Evolutionary conservation across 345 rosid species (phyloP), one percentile per base, ranked within the genome.

Genomic region (Syzygium aqueum): DNA sequence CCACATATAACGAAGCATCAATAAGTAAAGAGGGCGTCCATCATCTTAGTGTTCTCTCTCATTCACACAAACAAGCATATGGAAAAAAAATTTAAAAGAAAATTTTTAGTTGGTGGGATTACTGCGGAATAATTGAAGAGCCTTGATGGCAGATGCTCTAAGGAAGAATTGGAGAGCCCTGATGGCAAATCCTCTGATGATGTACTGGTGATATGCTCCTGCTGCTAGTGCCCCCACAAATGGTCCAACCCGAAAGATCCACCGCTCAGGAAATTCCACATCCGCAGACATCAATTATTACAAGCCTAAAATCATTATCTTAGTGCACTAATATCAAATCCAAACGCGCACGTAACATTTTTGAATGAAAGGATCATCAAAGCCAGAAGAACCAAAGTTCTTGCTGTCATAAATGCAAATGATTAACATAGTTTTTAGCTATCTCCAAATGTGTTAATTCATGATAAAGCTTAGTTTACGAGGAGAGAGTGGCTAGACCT

Each of bases 191-290:
- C 46, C 46, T 43, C 46, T 43, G 7, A 43, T 43, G 21, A 94
- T 89, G 90, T 90, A 93, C 86, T 92, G 94, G 88, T 93, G 93
- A 88, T 94, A 93, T 17, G 93, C 93, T 8, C 94, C 93, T 28
- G 96, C 96, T 25, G 94, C 96, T 23, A 95, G 86, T 54, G 95
- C 96, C 88, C 88, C 96, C 12, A 90, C 88, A 17, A 94, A 90
- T 2, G 95, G 96, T 53, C 96, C 95, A 28, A 93, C 95, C 96
- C 96, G 92, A 93, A 93, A 94, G 67, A 94, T 92, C 96, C 96
- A 94, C 96, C 92, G 93, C 43, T 33, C 80, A 33, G 19, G 46
- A 33, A 73, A 65, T 65, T 43, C 5, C 27, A 56, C 61, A 22
- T 56, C 25, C n/a, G 8, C 25, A 33, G 2, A 73, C 80, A 19